Evolutionary conservation across 1,284 basidiomycete species (phyloP).

Genomic region (Melampsora americana): DNA sequence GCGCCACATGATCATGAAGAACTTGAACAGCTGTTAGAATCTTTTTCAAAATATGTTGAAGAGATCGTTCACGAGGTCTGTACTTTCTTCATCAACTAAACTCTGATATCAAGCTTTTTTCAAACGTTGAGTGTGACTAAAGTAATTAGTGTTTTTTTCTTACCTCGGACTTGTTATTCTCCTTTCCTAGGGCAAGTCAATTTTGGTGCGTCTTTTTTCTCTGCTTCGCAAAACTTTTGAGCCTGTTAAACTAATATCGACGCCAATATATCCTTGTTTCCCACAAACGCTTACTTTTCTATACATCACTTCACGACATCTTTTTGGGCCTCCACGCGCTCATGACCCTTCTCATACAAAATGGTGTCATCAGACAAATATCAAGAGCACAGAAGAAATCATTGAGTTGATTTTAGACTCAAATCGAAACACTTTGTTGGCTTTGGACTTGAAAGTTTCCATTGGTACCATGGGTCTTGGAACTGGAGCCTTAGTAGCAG

Average conservation of each 20-base stretch:
- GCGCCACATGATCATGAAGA: slow-evolving; percentile 80
- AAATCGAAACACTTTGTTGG: slow-evolving; percentile 86
- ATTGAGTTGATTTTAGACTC: slow-evolving; percentile 95
- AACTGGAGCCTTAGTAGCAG: slow-evolving; percentile 84
- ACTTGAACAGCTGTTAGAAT: slow-evolving; percentile 85
- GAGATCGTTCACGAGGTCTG: slow-evolving; percentile 84
- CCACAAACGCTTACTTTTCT: neutral
- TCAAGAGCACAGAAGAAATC: slow-evolving; percentile 94
- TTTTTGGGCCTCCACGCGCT: neutral
- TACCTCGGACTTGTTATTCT: neutral
- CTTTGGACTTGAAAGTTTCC: slow-evolving; percentile 87
- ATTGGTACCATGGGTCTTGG: slow-evolving; percentile 90
- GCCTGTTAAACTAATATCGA: neutral
- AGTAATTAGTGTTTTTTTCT: neutral
- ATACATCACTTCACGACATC: neutral
- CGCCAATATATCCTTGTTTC: neutral
- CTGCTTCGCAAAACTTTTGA: neutral
- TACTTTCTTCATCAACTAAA: slow-evolving; percentile 66
- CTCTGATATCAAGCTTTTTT: slow-evolving; percentile 57
- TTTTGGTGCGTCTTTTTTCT: slow-evolving; percentile 6
- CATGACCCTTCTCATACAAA: neutral
- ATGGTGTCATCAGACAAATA: slow-evolving; percentile 65
- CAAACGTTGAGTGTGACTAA: slow-evolving; percentile 4
- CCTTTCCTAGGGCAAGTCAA: slow-evolving; percentile 22
- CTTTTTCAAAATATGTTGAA: slow-evolving; percentile 90